phyloP scores from a whole-genome alignment of 2,329 filamentous ascomycete species.

The Scorias spongiosa region DNA sequence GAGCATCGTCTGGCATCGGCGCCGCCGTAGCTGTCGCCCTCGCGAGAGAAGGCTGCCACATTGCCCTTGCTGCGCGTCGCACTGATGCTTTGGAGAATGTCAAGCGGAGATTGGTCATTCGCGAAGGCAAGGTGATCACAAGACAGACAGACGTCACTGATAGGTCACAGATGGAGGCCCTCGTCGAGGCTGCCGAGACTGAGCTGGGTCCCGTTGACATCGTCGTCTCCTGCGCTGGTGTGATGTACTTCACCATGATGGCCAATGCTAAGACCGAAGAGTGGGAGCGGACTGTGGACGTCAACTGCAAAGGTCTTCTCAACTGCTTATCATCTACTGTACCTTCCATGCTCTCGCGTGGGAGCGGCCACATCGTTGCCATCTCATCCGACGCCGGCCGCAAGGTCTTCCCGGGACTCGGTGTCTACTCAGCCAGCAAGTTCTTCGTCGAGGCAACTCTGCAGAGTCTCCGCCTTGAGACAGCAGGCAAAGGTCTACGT shows the following conservation, averaged over 20 bases:
- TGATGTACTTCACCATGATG: conserved; percentile 89
- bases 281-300: conserved; percentile 70
- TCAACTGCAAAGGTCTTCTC: conserved; percentile 73
- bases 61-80: conserved; percentile 58
- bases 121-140: conserved; percentile 50
- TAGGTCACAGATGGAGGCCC: conserved; percentile 47
- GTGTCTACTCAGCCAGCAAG: conserved; percentile 70
- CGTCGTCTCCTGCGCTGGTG: conserved; percentile 64
- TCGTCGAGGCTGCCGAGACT: conserved; percentile 43
- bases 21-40: conserved; percentile 57
- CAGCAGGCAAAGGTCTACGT: conserved; percentile 54
- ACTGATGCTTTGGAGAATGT: conserved; percentile 52
- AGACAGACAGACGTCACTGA: conserved; percentile 60
- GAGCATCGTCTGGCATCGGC: conserved; percentile 66
- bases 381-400: conserved; percentile 72
- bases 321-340: conserved; percentile 56
- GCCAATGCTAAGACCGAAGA: conserved; percentile 56
- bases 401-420: conserved; percentile 67
- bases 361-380: conserved; percentile 58
- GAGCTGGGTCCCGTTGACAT: conserved; percentile 62
- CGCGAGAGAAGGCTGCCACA: conserved; percentile 53
- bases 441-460: conserved; percentile 75
- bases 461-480: conserved; percentile 61
- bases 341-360: conserved; percentile 55
- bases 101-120: conserved; percentile 42